phyloP scores from a whole-genome alignment of 2,329 filamentous ascomycete species.

The Fusarium robinianum region DNA sequence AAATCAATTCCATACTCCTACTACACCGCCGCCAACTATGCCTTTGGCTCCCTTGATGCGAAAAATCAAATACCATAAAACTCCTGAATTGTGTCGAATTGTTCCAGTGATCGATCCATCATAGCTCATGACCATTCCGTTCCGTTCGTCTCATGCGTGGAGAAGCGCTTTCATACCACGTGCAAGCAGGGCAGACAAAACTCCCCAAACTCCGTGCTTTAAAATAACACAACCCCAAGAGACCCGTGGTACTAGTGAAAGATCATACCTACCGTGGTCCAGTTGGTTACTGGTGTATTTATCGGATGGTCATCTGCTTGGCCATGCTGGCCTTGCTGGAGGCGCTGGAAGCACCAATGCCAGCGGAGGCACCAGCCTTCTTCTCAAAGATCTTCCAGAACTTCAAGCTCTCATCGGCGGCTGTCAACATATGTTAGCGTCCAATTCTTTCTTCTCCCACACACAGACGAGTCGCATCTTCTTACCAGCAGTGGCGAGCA shows the following conservation, averaged over 20 bases:
- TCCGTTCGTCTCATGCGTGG: constrained; percentile 45
- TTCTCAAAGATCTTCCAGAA: constrained; percentile 99
- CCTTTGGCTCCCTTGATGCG: too few relatives aligned
- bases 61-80: too few relatives aligned
- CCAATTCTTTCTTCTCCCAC: neutral
- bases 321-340: constrained; percentile 81
- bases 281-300: constrained; percentile 44
- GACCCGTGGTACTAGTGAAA: constrained; percentile 50
- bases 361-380: constrained; percentile 77
- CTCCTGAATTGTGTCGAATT: too few relatives aligned
- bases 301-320: constrained; percentile 95
- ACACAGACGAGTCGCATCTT: constrained; percentile 13
- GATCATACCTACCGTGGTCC: constrained; percentile 53
- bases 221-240: constrained; percentile 47
- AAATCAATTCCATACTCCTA: too few relatives aligned
- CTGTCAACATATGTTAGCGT: constrained; percentile 45
- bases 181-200: constrained; percentile 47
- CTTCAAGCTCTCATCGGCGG: constrained; percentile 95
- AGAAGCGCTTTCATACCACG: constrained; percentile 57
- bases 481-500: constrained; percentile 88
- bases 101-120: too few relatives aligned
- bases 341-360: constrained; percentile 66
- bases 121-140: constrained; percentile 36
- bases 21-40: too few relatives aligned
- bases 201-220: constrained; percentile 61